Evolutionary conservation across 495 filamentous ascomycete genomes (phyloP), one percentile per base, ranked within the genome.

Genomic region (Lichenothelia convexa): DNA sequence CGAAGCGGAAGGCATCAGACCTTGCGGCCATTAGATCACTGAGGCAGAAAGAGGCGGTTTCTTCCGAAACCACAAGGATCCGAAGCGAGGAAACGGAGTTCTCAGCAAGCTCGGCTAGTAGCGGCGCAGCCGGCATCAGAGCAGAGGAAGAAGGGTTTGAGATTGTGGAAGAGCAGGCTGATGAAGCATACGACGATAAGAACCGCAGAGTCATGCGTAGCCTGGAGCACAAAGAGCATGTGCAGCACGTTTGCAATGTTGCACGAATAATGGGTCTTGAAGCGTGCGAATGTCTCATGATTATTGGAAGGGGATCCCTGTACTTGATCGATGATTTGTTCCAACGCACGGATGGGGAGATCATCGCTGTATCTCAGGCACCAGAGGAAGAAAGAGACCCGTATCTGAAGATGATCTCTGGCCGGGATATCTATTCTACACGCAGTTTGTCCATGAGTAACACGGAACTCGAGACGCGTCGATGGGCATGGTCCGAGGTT

Each of bases 301-400:
- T 95, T 33, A 58, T 93, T 40, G 89, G 91, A n/a, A 94, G 92
- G 54, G 74, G 82, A 40, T 77, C 71, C 38, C 68, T 97, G 27
- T 97, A 97, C 53, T 76, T 97, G 34, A 73, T 94, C 41, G 89
- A 97, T 51, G 81, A 82, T 49, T 81, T 89, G 46, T 94, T 97
- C 56, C 87, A 94, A 51, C 68, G 86, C 36, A 71, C 78, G 2
- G 87, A 95, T 51, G 89, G 89, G 16, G 89, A 97, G 51, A 91
- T 97, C 46, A 79, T 95, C 26, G 83, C 92, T 45, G 87, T 92
- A 15, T 82, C 78, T 72, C 84, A 95, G 56, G 89, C 91, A 17
- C 86, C 87, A 12, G 53, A 66, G 4, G 86, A 95, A 42, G 89
- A 97, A 54, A 75, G 89, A 27, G 89, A 97, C 50, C 81, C 85